Evolutionary conservation across 768 basidiomycete genomes (phyloP).

Genomic region (Russula brevipes): DNA sequence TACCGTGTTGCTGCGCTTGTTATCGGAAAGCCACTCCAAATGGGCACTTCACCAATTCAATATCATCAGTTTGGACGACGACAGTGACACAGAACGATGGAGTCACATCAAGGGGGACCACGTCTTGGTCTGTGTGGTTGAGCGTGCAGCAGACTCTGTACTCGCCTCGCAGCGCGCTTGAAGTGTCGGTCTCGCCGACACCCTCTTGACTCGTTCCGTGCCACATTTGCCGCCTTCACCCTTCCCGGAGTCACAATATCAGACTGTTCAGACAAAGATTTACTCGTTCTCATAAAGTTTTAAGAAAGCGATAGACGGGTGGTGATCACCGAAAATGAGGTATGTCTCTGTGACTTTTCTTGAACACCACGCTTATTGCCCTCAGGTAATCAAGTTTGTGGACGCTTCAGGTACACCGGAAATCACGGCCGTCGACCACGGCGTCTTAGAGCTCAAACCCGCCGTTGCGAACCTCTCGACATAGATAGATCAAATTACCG

Average conservation of each 20-base stretch:
- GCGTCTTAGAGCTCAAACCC: constrained; percentile 73
- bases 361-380: background rate
- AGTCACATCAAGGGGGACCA: constrained; percentile 62
- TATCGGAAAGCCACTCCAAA: constrained; percentile 75
- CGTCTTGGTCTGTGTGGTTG: constrained; percentile 59
- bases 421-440: constrained; percentile 72
- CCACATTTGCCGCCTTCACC: constrained; percentile 45
- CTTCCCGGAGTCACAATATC: constrained; percentile 43
- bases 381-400: constrained; percentile 76
- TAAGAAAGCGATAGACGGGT: constrained; percentile 69
- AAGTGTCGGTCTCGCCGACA: constrained; percentile 49
- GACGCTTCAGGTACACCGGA: constrained; percentile 39
- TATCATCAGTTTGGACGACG: constrained; percentile 58
- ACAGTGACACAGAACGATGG: constrained; percentile 46
- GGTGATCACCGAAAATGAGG: constrained; percentile 62
- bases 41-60: constrained; percentile 82
- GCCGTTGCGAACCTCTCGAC: constrained; percentile 61
- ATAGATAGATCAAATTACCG: constrained; percentile 65
- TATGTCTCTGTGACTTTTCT: constrained; percentile 33
- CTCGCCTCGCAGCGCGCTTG: constrained; percentile 40
- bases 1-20: constrained; percentile 64
- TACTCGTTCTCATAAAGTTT: constrained; percentile 66
- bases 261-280: constrained; percentile 62
- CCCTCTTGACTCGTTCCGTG: constrained; percentile 56
- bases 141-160: constrained; percentile 58